Evolutionary conservation across 257 asterid genomes (phyloP), one percentile per base, ranked within the genome.

Genomic region (Solanum chiquidenum): DNA sequence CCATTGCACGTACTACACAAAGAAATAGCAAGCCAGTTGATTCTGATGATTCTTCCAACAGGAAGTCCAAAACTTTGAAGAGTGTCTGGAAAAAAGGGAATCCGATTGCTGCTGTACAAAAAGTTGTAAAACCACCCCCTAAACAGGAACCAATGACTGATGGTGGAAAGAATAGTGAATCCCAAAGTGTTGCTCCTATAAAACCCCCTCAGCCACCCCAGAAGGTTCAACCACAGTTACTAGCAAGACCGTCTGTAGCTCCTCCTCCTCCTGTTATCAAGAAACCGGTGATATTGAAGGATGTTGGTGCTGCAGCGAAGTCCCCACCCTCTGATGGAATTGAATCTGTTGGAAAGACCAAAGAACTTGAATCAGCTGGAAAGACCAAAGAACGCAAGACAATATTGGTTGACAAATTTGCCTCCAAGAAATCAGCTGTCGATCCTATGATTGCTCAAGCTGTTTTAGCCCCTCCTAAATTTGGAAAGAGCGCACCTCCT

Each of bases 81-180:
- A 96, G 99, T 64, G 98, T 97, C 18, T 97, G 99, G 99, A 93
- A 98, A 52, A 97, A 97, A 90, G 99, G 99, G 87, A 95, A 94
- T 92, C 99, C 99, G 1, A 95, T 97, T 68, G 79, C 98, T 25
- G 25, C 89, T 86, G 94, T 93, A 69, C 94, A 91, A 88, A 96
- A 92, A 84, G 90, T 92, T 83, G 96, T 94, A 55, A 93, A 87
- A 91, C 96, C 92, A 83, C 91, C 91, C 33, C 91, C 86, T 42
- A 94, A 86, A 88, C 92, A 90, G 80, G 93, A 90, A 86, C 89
- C 93, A 79, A 87, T 79, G 86, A 89, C 85, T 86, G 93, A 89
- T 88, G 92, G 84, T 83, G 90, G 87, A 69, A 93, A 82, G 86
- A 88, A 87, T 84, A 89, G 68, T 87, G 91, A 75, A 27, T 88